Conservation (phyloP, 2,329 filamentous ascomycete species). For the Torrubiellomyces zombiae region DNA sequence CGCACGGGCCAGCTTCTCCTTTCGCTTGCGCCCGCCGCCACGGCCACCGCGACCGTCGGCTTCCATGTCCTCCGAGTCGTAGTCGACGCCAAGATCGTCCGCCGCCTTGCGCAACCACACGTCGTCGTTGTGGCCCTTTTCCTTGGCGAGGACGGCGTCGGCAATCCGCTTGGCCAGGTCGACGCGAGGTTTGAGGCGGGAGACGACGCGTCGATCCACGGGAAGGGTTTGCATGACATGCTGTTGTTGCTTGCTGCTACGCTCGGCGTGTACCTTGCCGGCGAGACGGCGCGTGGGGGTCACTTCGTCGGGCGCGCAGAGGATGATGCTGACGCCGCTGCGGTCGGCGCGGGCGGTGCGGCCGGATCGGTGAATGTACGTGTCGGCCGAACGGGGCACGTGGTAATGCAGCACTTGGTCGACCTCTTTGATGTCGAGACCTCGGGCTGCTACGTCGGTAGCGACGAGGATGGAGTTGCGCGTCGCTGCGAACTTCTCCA, state of each 20-base stretch:
- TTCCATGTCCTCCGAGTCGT: constrained; percentile 76
- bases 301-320: constrained; percentile 86
- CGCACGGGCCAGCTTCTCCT: constrained; percentile 51
- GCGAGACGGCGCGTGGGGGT: constrained; percentile 68
- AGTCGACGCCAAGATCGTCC: constrained; percentile 85
- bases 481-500: constrained; percentile 69
- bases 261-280: constrained; percentile 65
- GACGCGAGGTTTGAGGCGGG: constrained; percentile 60
- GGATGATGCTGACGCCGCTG: constrained; percentile 65
- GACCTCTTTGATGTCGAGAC: constrained; percentile 81
- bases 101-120: constrained; percentile 72
- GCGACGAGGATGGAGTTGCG: constrained; percentile 62
- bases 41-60: constrained; percentile 53
- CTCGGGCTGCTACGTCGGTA: constrained; percentile 84
- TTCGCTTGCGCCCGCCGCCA: constrained; percentile 56
- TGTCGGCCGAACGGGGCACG: constrained; percentile 76
- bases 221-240: constrained; percentile 68
- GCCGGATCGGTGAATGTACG: constrained; percentile 89
- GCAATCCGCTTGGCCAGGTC: constrained; percentile 74
- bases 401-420: constrained; percentile 92
- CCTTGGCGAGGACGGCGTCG: constrained; percentile 69
- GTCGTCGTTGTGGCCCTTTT: constrained; percentile 70
- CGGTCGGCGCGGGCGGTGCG: constrained; percentile 75
- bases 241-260: constrained; percentile 25
- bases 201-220: constrained; percentile 63